Percentiles rank a stretch among this genome's conserved stretches.
phyloP scores from a whole-genome alignment of 2,329 filamentous ascomycete species.

The Aspergillus hiratsukae region DNA sequence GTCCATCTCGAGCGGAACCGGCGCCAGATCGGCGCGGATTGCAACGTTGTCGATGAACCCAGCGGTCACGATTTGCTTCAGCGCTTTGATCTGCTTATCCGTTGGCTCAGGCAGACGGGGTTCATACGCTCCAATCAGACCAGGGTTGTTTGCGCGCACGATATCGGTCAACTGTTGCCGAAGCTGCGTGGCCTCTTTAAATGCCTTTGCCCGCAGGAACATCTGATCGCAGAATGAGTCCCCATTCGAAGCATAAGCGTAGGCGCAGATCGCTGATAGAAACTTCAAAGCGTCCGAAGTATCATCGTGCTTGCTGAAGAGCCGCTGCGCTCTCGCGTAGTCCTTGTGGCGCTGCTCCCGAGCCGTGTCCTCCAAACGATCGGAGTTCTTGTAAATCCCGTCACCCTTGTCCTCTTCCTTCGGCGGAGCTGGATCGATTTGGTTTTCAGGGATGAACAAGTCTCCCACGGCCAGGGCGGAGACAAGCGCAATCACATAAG shows the following conservation, averaged over 20 bases:
- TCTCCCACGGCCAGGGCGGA: slow-evolving; percentile 84
- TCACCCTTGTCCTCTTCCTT: slow-evolving; percentile 39
- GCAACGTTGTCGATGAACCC: slow-evolving; percentile 95
- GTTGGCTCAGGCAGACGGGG: slow-evolving; percentile 56
- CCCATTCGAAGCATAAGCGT: slow-evolving; percentile 63
- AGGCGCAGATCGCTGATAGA: slow-evolving; percentile 82
- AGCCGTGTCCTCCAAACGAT: slow-evolving; percentile 66
- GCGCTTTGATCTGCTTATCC: slow-evolving; percentile 66
- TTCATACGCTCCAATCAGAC: slow-evolving; percentile 36
- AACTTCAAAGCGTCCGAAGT: slow-evolving; percentile 85
- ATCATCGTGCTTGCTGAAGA: slow-evolving; percentile 76
- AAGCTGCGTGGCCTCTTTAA: slow-evolving; percentile 80
- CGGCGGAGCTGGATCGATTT: slow-evolving; percentile 60
- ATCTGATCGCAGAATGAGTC: slow-evolving; percentile 74
- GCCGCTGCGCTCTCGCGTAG: slow-evolving; percentile 68
- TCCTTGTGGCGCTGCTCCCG: slow-evolving; percentile 61
- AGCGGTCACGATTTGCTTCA: slow-evolving; percentile 87
- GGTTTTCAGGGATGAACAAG: slow-evolving; percentile 76
- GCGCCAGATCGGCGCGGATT: slow-evolving; percentile 82
- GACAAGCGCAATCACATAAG: slow-evolving; percentile 83
- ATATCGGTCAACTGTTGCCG: slow-evolving; percentile 78
- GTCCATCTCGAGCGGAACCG: slow-evolving; percentile 61
- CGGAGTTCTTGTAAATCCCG: slow-evolving; percentile 54
- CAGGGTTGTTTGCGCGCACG: slow-evolving; percentile 67
- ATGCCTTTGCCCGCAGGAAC: slow-evolving; percentile 81